Percentiles rank a stretch among this genome's conserved stretches.
Evolutionary conservation across 1,284 basidiomycete genomes (phyloP).

Genomic region (Malassezia obtusa): DNA sequence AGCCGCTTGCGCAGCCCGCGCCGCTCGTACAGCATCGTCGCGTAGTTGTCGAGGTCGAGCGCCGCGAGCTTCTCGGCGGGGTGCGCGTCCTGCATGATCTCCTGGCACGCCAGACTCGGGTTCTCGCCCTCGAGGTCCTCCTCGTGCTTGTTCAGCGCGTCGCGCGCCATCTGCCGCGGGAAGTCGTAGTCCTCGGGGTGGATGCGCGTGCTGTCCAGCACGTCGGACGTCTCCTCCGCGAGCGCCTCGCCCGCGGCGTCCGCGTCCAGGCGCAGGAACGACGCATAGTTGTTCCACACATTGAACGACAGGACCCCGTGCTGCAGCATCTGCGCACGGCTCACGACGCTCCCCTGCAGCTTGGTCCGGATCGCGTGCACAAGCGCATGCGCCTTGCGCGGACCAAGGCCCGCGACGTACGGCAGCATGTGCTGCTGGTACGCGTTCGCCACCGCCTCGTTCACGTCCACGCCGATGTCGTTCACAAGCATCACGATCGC

Average conservation of each 20-base stretch:
- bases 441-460: constrained; percentile 71
- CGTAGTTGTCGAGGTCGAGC: constrained; percentile 92
- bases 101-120: constrained; percentile 38
- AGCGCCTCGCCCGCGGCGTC: constrained; percentile 46
- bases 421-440: constrained; percentile 82
- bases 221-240: constrained; percentile 54
- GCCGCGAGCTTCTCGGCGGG: constrained; percentile 74
- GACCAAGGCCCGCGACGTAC: constrained; percentile 86
- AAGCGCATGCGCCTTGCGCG: constrained; percentile 79
- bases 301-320: constrained; percentile 28
- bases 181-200: constrained; percentile 97
- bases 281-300: constrained; percentile 55
- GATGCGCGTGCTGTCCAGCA: constrained; percentile 87
- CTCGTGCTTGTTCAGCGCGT: constrained; percentile 69
- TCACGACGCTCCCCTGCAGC: constrained; percentile 39
- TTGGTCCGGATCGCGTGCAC: constrained; percentile 52
- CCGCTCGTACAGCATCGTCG: constrained; percentile 61
- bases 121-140: constrained; percentile 45
- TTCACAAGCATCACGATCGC: constrained; percentile 81
- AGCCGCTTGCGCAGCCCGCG: constrained; percentile 53
- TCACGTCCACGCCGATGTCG: constrained; percentile 89
- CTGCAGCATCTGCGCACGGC: constrained; percentile 33
- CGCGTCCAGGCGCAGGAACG: constrained; percentile 61
- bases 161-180: constrained; percentile 95
- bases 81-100: constrained; percentile 74